Percentiles rank a stretch among this genome's conserved stretches.
These are phyloP conservation scores for Xylaria sp. DNA, from an alignment of 2,329 filamentous ascomycete species.

Conservation along the genomic window DNA sequence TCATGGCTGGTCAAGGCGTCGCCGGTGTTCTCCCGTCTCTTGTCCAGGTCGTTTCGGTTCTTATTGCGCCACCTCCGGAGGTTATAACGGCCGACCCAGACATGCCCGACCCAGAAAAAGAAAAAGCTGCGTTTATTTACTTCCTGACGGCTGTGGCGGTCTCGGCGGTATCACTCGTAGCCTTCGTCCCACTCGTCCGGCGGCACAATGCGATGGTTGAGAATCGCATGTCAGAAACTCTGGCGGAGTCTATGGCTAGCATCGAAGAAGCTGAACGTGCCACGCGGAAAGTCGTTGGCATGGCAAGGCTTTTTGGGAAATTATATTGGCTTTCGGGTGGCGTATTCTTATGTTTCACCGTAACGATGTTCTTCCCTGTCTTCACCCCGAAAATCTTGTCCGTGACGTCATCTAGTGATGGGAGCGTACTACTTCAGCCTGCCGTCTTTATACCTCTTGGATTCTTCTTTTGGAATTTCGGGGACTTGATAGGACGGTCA, in stretches of 20 bases:
- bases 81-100: slow-evolving; percentile 51
- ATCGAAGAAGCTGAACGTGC: slow-evolving; percentile 65
- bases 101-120: slow-evolving; percentile 49
- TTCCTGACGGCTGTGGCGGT: slow-evolving; percentile 88
- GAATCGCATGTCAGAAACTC: slow-evolving; percentile 59
- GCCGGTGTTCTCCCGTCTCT: slow-evolving; percentile 87
- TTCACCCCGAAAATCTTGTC: slow-evolving; percentile 79
- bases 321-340: slow-evolving; percentile 81
- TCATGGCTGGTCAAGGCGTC: slow-evolving; percentile 94
- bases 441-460: slow-evolving; percentile 87
- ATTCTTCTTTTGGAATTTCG: slow-evolving; percentile 93
- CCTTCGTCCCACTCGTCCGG: slow-evolving; percentile 78
- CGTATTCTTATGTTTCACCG: slow-evolving; percentile 81
- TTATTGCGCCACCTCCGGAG: slow-evolving; percentile 64
- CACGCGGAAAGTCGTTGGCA: slow-evolving; percentile 61
- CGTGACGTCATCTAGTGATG: slow-evolving; percentile 53
- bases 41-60: slow-evolving; percentile 85
- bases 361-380: slow-evolving; percentile 96
- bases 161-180: slow-evolving; percentile 74
- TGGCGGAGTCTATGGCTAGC: slow-evolving; percentile 62
- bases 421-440: slow-evolving; percentile 72
- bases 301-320: slow-evolving; percentile 77
- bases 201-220: slow-evolving; percentile 67
- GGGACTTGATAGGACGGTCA: slow-evolving; percentile 83
- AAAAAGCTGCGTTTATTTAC: slow-evolving; percentile 85